A percentile compares a stretch with the other conserved stretches of the same genome.
Evolutionary conservation across 208 protist species (phyloP).

Genomic region (Phytomonas sp.): DNA sequence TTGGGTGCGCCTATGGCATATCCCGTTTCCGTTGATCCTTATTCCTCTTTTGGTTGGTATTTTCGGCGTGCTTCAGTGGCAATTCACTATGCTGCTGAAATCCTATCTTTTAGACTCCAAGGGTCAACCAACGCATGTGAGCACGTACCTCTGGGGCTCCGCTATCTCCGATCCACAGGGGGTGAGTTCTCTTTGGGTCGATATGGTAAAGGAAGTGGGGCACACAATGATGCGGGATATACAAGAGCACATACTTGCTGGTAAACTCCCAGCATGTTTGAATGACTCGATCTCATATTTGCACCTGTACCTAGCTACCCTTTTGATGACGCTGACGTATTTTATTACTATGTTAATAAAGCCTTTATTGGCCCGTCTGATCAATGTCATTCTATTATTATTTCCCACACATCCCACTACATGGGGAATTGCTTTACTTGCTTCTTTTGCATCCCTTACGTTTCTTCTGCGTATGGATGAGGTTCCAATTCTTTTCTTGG

Average conservation of each 20-base stretch:
- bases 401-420: conserved; percentile 63
- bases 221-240: conserved; percentile 12
- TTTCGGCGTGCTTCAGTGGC: conserved; percentile 34
- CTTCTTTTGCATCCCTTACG: conserved; percentile 19
- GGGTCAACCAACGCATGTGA: conserved; percentile 15
- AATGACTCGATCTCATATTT: conserved; percentile 12
- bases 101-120: conserved; percentile 17
- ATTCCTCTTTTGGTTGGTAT: conserved; percentile 47
- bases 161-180: conserved; percentile 18
- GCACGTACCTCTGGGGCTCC: conserved; percentile 15
- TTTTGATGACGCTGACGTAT: conserved; percentile 36
- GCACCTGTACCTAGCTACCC: conserved; percentile 26
- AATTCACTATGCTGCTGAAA: conserved; percentile 16
- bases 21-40: conserved; percentile 57
- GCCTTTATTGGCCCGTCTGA: conserved; percentile 26
- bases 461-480: conserved; percentile 22
- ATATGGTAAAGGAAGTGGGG: conserved; percentile 14
- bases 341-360: conserved; percentile 27
- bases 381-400: conserved; percentile 22
- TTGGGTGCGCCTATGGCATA: conserved; percentile 49
- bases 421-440: conserved; percentile 42
- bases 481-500: conserved; percentile 10
- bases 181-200: conserved; percentile 17
- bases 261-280: conserved; percentile 6
- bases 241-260: conserved; percentile 15